phyloP scores from a whole-genome alignment of 768 basidiomycete genomes.

The Chalciporus piperatus region DNA sequence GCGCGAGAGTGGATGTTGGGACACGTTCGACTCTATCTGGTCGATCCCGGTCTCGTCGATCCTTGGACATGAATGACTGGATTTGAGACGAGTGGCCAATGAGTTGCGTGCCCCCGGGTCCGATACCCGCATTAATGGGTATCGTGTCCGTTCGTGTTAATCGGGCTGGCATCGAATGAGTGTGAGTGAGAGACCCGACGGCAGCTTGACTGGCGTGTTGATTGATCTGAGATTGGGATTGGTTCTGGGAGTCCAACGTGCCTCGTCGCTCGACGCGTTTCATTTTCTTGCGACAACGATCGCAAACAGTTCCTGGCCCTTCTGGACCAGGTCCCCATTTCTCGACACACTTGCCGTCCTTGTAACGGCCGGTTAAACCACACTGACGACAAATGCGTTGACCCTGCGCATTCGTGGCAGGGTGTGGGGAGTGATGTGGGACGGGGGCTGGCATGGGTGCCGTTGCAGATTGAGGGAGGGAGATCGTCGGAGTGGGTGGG shows the following conservation, averaged over 20 bases:
- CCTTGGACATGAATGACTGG: conserved; percentile 26
- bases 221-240: conserved; percentile 16
- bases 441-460: background rate
- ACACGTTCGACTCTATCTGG: conserved; percentile 9
- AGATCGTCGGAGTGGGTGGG: conserved; percentile 14
- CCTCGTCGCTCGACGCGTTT: conserved; percentile 77
- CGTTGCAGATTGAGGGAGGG: conserved; percentile 6
- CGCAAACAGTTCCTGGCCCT: conserved; percentile 82
- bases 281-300: conserved; percentile 86
- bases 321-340: conserved; percentile 86
- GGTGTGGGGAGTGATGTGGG: conserved; percentile 20
- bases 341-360: conserved; percentile 83
- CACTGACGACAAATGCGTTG: conserved; percentile 79
- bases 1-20: conserved; percentile 26
- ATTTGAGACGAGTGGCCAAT: conserved; percentile 22
- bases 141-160: conserved; percentile 32
- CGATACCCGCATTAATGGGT: conserved; percentile 27
- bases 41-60: conserved; percentile 24
- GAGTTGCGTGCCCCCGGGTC: conserved; percentile 24
- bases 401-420: conserved; percentile 51
- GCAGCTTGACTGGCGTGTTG: conserved; percentile 8
- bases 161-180: conserved; percentile 20
- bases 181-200: conserved; percentile 9
- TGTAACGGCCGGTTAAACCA: conserved; percentile 70
- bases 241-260: conserved; percentile 49